A percentile compares a stretch with the other conserved stretches of the same genome.
Evolutionary conservation across 2,329 filamentous ascomycete species (phyloP).

Genomic region (Colletotrichum simmondsii): DNA sequence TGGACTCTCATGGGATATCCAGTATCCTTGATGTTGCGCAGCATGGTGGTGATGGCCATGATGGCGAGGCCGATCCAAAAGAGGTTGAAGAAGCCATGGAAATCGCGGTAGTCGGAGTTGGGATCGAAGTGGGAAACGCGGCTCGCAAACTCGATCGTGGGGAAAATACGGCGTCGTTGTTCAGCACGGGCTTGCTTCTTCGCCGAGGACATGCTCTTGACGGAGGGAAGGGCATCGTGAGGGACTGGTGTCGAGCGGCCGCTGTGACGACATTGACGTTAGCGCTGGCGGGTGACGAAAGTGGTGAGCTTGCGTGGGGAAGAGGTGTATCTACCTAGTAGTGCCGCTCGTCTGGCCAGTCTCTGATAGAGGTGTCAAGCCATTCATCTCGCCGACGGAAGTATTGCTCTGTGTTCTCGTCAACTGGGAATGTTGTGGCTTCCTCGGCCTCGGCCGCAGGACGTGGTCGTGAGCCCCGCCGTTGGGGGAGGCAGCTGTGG

Average conservation of each 20-base stretch:
- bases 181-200: slow-evolving; percentile 85
- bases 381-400: slow-evolving; percentile 27
- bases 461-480: slow-evolving; percentile 50
- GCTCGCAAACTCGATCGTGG: slow-evolving; percentile 89
- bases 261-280: slow-evolving; percentile 54
- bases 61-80: slow-evolving; percentile 98
- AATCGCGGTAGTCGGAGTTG: slow-evolving; percentile 90
- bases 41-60: slow-evolving; percentile 94
- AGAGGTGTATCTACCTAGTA: slow-evolving; percentile 22
- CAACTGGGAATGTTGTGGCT: slow-evolving; percentile 57
- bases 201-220: slow-evolving; percentile 85
- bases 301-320: background rate
- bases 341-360: slow-evolving; percentile 31
- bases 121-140: slow-evolving; percentile 97
- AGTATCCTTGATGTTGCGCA: slow-evolving; percentile 94
- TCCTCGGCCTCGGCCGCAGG: slow-evolving; percentile 61
- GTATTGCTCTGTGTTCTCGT: slow-evolving; percentile 31
- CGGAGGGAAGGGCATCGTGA: slow-evolving; percentile 91
- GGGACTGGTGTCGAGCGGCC: slow-evolving; percentile 86
- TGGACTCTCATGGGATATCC: slow-evolving; percentile 85
- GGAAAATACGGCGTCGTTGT: slow-evolving; percentile 86
- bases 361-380: slow-evolving; percentile 21
- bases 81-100: slow-evolving; percentile 95
- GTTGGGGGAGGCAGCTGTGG: slow-evolving; percentile 25
- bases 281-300: background rate